These are phyloP conservation scores for Begonia fuchsioides DNA, from an alignment of 306 rosid genomes.

Conservation along the genomic window DNA sequence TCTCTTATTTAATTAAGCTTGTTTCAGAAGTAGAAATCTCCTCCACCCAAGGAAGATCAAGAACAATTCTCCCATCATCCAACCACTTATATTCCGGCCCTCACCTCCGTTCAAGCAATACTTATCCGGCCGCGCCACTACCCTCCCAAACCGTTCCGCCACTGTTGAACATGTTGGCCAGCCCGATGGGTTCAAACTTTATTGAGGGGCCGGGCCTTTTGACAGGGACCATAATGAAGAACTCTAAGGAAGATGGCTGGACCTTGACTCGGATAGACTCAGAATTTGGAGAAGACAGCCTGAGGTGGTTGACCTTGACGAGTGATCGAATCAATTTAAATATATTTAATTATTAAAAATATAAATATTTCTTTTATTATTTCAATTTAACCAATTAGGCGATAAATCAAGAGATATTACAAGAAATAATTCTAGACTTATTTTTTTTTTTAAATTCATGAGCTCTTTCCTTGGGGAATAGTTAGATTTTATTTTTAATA, in stretches of 20 bases:
- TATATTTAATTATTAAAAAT: too few species aligned
- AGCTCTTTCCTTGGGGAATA: too few species aligned
- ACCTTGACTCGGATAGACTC: constrained; percentile 33
- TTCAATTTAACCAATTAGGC: too few species aligned
- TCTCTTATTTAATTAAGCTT: background rate
- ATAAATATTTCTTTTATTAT: too few species aligned
- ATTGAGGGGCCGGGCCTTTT: constrained; percentile 16
- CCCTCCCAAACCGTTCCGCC: constrained; percentile 53
- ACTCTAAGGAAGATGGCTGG: constrained; percentile 51
- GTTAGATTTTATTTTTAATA: too few species aligned
- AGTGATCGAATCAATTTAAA: too few species aligned
- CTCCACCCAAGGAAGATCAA: constrained; percentile 47
- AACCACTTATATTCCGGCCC: constrained; percentile 39
- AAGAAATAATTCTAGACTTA: too few species aligned
- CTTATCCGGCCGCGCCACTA: constrained; percentile 39
- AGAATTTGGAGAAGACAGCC: constrained; percentile 25
- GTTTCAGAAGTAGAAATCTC: constrained; percentile 27
- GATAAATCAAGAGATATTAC: too few species aligned
- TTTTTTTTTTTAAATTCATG: too few species aligned
- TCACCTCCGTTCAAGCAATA: constrained; percentile 33
- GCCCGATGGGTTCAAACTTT: constrained; percentile 70
- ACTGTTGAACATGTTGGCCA: constrained; percentile 51
- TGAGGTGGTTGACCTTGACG: constrained; percentile 30
- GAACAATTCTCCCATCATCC: constrained; percentile 25
- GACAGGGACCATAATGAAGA: constrained; percentile 47